Conservation (phyloP, 441 rosid genomes). For the Gossypium armourianum region DNA sequence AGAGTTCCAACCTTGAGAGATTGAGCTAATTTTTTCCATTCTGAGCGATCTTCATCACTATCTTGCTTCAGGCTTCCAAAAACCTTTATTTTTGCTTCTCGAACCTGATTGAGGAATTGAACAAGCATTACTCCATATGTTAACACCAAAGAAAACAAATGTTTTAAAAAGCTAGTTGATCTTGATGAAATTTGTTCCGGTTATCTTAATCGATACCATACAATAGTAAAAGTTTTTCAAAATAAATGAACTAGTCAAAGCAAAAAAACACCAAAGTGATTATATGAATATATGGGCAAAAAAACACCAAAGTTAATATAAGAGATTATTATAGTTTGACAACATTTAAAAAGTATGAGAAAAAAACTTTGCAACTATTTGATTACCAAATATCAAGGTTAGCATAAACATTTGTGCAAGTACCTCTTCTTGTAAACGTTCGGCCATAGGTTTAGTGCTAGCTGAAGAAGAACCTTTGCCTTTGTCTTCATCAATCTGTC, state of each 20-base stretch:
- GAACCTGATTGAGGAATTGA: conserved; percentile 41
- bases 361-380: background rate
- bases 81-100: conserved; percentile 72
- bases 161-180: background rate
- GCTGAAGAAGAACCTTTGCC: conserved; percentile 48
- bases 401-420: background rate
- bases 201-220: background rate
- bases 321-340: background rate
- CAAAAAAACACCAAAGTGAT: background rate
- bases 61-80: conserved; percentile 65
- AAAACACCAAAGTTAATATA: background rate
- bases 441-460: conserved; percentile 45
- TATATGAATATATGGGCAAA: background rate
- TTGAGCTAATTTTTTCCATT: conserved; percentile 59
- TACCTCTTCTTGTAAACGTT: conserved; percentile 83
- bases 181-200: background rate
- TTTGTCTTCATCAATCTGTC: conserved; percentile 68
- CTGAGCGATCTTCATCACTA: conserved; percentile 61
- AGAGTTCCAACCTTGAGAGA: conserved; percentile 53
- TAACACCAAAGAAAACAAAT: conserved; percentile 19
- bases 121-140: conserved; percentile 15
- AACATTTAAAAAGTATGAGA: background rate
- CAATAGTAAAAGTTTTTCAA: background rate
- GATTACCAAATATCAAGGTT: background rate
- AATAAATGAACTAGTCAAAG: background rate